Base-by-base conservation (phyloP, 352 stramenopile species). In the Nothophytophthora sp. region DNA sequence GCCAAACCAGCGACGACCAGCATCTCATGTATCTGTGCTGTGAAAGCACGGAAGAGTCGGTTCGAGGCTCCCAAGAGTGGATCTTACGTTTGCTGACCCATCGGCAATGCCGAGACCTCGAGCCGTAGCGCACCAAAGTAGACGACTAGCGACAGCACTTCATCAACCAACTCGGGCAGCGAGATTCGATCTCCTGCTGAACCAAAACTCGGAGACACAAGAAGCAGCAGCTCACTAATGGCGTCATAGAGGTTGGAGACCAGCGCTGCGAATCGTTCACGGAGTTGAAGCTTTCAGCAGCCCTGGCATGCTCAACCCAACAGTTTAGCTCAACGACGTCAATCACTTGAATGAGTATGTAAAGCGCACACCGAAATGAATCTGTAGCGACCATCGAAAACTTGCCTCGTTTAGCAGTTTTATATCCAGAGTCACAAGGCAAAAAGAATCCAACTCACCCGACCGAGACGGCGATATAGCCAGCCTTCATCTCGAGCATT, bases 131-230 rank as follows among this genome's bases (percentile, higher is more conserved):
- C 7, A 35, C 39, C 10, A 18, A 70, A 57, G 13, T 18, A 34
- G 16, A 63, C 69, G 10, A 60, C 55, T 10, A 67, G 18, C 4
- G 66, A 61, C 30, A 76, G 50, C 18, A 70, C 57, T 1, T 76
- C 62, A 20, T 72, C 66, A 13, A 72, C 55, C 9, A 70, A 50
- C 12, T 13, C 33, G 2, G 45, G 33, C 16, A 76, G 10, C 13
- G 41, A 45, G 30, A 1, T 9, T 1, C 13, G 5, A n/a, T 8
- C 36, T 16, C n/a, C 12, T 11, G 4, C 34, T 12, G 28, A 30
- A 18, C n/a, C 40, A 20, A 34, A 18, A 15, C 30, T 42, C 1
- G 12, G 9, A 12, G 22, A 20, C 22, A 68, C 23, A 11, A 55
- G 36, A 1, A 16, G 32, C n/a, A 68, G 6, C 3, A 60, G 6